Evolutionary conservation across 1,284 basidiomycete genomes (phyloP), one percentile per base, ranked within the genome.

Genomic region (Gomphus bonarii): DNA sequence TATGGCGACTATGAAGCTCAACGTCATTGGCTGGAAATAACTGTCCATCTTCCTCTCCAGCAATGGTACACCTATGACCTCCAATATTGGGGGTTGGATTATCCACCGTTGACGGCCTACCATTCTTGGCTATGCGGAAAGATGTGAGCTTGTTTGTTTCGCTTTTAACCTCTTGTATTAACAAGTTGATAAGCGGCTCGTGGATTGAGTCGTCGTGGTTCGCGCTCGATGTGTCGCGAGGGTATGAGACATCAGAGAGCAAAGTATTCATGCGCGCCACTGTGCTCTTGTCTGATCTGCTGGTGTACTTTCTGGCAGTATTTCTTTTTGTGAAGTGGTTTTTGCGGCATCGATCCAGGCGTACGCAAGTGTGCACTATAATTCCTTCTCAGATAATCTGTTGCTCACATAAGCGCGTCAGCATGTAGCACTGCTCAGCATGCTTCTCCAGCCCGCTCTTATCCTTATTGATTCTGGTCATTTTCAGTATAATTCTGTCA

Each of bases 1-100:
- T 88, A 80, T 61, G 93, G 93, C 16, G 93, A 97, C 70, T 92
- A 91, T 63, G 93, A 97, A 69, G 93, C 93, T 0, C 93, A 95
- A 66, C 76, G 93, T 54, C 92, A 95, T 69, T 95, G 92, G 93
- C 90, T 95, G 82, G 91, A 95, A 64, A 69, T 95, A 46, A 91
- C 91, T 0, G 71, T 81, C 33, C 85, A 92, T 65, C 72, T 92
- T 3, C 89, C 90, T 0, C 65, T 80, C 28, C 74, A 72, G 9
- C 70, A 85, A 63, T 95, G 93, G 93, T 95, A 95, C 69, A 82
- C 72, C 1, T 90, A 93, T 68, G 90, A 95, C 64, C 73, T 91
- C 35, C 80, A 80, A 52, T 95, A 95, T 64, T 97, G 93, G 93
- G 91, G 91, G 0, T 76, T 97, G 54, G 91, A 94, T 69, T 94